Evolutionary conservation across 202 grass and related monocot species (phyloP).

Genomic region (Zoysia matrella): DNA sequence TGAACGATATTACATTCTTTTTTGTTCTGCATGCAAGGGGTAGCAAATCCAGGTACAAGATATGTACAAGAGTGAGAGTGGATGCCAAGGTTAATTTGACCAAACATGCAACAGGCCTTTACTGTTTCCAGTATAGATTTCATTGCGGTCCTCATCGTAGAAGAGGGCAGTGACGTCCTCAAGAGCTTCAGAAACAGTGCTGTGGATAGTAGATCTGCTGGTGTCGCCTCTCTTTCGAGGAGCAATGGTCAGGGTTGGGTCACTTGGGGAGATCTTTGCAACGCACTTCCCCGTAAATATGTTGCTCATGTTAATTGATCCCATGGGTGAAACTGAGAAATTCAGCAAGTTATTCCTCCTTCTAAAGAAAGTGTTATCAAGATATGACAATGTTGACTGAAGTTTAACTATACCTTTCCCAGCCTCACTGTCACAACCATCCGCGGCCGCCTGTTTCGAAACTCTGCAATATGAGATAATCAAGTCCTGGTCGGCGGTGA

Average conservation of each 20-base stretch:
- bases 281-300: conserved; percentile 74
- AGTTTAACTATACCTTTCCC: conserved; percentile 45
- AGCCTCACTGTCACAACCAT: neutral
- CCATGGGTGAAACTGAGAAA: conserved; percentile 40
- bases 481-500: conserved; percentile 73
- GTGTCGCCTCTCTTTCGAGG: conserved; percentile 48
- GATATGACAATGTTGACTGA: conserved; percentile 1
- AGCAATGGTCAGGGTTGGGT: conserved; percentile 56
- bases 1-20: conserved; percentile 25
- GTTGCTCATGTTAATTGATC: conserved; percentile 81
- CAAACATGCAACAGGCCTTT: conserved; percentile 77
- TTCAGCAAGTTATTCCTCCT: neutral
- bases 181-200: conserved; percentile 63
- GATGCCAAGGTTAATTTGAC: conserved; percentile 55
- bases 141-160: conserved; percentile 73
- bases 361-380: neutral
- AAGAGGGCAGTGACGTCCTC: conserved; percentile 74
- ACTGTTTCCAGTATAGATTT: conserved; percentile 77
- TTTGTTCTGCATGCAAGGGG: neutral
- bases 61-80: conserved; percentile 37
- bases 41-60: conserved; percentile 27
- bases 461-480: conserved; percentile 74
- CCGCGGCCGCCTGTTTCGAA: conserved; percentile 19
- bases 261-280: conserved; percentile 60
- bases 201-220: conserved; percentile 58